These are phyloP conservation scores for Chaetothyriales sp. DNA, from an alignment of 2,329 filamentous ascomycete species.

Conservation along the genomic window DNA sequence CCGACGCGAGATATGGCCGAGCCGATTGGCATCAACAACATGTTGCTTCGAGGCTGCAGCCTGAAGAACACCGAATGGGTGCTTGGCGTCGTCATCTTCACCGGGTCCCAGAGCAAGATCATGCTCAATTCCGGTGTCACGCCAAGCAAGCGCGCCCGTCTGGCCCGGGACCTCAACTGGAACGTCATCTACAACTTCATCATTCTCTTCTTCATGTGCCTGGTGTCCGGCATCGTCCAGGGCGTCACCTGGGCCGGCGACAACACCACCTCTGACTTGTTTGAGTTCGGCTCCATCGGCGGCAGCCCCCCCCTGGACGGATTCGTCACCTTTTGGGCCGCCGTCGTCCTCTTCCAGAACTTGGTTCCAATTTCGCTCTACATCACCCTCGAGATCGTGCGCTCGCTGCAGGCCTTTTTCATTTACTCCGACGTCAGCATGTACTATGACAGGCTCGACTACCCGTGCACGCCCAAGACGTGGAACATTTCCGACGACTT, in stretches of 20 bases:
- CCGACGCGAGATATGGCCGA: constrained; percentile 70
- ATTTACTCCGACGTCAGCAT: constrained; percentile 93
- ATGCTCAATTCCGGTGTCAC: constrained; percentile 98
- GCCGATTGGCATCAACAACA: constrained; percentile 85
- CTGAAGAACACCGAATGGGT: constrained; percentile 94
- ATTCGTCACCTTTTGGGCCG: constrained; percentile 94
- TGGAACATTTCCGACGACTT: constrained; percentile 99
- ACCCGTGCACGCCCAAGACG: constrained; percentile 89
- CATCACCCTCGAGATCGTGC: constrained; percentile 91
- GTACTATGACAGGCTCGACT: constrained; percentile 92
- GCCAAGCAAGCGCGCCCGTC: constrained; percentile 80
- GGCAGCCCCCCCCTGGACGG: constrained; percentile 63
- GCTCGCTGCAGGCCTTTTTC: constrained; percentile 85
- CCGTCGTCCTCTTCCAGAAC: constrained; percentile 91
- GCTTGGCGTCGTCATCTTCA: constrained; percentile 83
- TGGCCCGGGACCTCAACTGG: constrained; percentile 89
- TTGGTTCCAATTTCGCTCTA: constrained; percentile 97
- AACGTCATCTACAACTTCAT: constrained; percentile 95
- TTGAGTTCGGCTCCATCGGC: constrained; percentile 76
- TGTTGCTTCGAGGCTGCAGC: constrained; percentile 84
- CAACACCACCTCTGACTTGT: constrained; percentile 60
- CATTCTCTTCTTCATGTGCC: constrained; percentile 77
- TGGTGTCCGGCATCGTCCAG: constrained; percentile 71
- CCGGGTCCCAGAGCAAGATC: constrained; percentile 92
- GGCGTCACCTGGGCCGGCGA: constrained; percentile 66